A percentile compares a stretch with the other conserved stretches of the same genome.
phyloP scores from a whole-genome alignment of 768 basidiomycete species.

The Boletus rubroflammeus region DNA sequence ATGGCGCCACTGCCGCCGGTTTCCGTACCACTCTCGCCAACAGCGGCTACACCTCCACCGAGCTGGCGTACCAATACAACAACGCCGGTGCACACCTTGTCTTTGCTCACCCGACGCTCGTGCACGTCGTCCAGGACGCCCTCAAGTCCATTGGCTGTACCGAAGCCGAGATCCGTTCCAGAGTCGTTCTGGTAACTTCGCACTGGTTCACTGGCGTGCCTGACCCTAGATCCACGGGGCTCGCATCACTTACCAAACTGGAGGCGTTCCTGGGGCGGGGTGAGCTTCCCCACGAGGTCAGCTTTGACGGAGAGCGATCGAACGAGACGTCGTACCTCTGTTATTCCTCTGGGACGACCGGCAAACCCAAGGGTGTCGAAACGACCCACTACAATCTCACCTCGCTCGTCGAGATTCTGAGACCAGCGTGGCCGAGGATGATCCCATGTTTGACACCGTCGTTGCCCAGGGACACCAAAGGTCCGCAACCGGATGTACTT shows the following conservation, averaged over 20 bases:
- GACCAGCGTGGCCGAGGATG: conserved; percentile 40
- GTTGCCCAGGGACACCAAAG: not conserved
- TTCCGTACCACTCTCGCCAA: conserved; percentile 71
- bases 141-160: conserved; percentile 48
- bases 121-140: conserved; percentile 54
- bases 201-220: conserved; percentile 41
- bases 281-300: conserved; percentile 47
- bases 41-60: conserved; percentile 60
- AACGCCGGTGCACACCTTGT: conserved; percentile 64
- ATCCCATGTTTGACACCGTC: conserved; percentile 25
- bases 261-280: conserved; percentile 53
- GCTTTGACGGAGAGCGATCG: conserved; percentile 48
- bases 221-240: conserved; percentile 31
- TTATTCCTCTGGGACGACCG: conserved; percentile 69
- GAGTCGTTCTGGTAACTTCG: conserved; percentile 55
- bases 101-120: conserved; percentile 60
- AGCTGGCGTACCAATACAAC: conserved; percentile 67
- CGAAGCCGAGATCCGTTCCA: conserved; percentile 44
- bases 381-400: conserved; percentile 70
- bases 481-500: conserved; percentile 40
- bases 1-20: conserved; percentile 56
- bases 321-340: conserved; percentile 64
- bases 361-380: conserved; percentile 72
- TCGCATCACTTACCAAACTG: conserved; percentile 36
- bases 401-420: conserved; percentile 51